Evolutionary conservation across 1,284 basidiomycete genomes (phyloP), one percentile per base, ranked within the genome.

Genomic region (Puccinia coronata): DNA sequence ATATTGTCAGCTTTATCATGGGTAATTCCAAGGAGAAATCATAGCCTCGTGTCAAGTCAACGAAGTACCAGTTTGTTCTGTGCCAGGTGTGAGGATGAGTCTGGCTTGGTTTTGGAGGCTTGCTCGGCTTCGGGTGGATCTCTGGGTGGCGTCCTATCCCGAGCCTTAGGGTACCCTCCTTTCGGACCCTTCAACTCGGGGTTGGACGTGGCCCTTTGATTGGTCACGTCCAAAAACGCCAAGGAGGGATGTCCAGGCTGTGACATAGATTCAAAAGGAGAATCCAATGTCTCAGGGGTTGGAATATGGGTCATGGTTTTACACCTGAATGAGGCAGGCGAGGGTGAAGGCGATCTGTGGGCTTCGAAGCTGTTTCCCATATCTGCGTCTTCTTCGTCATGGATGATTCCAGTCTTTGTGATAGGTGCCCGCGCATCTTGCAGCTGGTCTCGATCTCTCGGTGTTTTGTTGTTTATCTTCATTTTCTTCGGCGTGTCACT

Each of bases 271-370:
- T 55, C 36, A 53, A 25, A 72, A 23, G 70, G 70, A 34, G 53
- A 74, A 41, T 55, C 47, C 16, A 43, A 74, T 23, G 72, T 55
- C 49, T 57, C 53, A 25, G 72, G 72, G 1, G 72, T 55, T 28
- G 34, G 72, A 28, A 57, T 43, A 74, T 55, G 53, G 16, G 72
- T 36, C 9, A 31, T 59, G 12, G 51, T 18, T 59, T 53, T 59
- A 34, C 34, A 39, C 20, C 51, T 71, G 39, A 47, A 79, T 34
- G 65, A 43, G 14, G 69, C 57, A 51, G 78, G 78, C 25, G 78
- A 80, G 49, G 78, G 78, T 31, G 78, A 80, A 25, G 78, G 78
- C 14, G 78, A 80, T 34, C 69, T 67, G 20, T 63, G 53, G 34
- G 34, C 41, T 72, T 31, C 39, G 36, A 71, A 80, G 36, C 55